Percentiles rank a stretch among this genome's conserved stretches.
These are phyloP conservation scores for Vigna unguiculata DNA, from an alignment of 306 rosid genomes.

Conservation along the genomic window DNA sequence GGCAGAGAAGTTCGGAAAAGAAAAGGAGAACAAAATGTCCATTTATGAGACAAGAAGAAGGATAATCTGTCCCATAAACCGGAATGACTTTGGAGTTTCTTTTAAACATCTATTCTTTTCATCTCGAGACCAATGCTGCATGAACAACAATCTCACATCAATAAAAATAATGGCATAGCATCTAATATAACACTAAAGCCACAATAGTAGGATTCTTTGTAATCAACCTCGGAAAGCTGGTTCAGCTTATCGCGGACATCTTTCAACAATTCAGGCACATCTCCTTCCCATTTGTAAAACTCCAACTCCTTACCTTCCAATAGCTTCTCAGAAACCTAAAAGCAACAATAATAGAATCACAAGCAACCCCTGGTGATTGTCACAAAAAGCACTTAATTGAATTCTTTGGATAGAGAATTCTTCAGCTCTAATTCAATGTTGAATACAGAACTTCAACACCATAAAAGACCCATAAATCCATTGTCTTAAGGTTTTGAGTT, in stretches of 20 bases:
- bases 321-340: conserved; percentile 73
- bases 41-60: conserved; percentile 71
- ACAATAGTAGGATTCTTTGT: conserved; percentile 27
- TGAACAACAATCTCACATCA: conserved; percentile 31
- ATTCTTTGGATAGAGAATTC: conserved; percentile 6
- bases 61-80: conserved; percentile 76
- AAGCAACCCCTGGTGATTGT: conserved; percentile 9
- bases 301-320: conserved; percentile 81
- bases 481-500: no score
- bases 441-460: conserved; percentile 27
- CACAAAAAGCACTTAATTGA: conserved; percentile 9
- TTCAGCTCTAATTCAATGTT: conserved; percentile 16
- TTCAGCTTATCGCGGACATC: conserved; percentile 83
- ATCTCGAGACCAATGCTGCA: conserved; percentile 87
- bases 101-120: conserved; percentile 79
- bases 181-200: conserved; percentile 28
- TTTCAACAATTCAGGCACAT: conserved; percentile 64
- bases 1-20: conserved; percentile 19
- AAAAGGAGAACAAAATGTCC: conserved; percentile 20
- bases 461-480: no score
- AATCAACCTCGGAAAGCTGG: conserved; percentile 77
- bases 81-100: conserved; percentile 85
- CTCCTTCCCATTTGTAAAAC: conserved; percentile 76
- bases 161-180: conserved; percentile 16
- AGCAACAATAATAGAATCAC: conserved; percentile 35